Base-by-base conservation (phyloP, 2,329 filamentous ascomycete species). In the Aspergillus pseudoterreus region DNA sequence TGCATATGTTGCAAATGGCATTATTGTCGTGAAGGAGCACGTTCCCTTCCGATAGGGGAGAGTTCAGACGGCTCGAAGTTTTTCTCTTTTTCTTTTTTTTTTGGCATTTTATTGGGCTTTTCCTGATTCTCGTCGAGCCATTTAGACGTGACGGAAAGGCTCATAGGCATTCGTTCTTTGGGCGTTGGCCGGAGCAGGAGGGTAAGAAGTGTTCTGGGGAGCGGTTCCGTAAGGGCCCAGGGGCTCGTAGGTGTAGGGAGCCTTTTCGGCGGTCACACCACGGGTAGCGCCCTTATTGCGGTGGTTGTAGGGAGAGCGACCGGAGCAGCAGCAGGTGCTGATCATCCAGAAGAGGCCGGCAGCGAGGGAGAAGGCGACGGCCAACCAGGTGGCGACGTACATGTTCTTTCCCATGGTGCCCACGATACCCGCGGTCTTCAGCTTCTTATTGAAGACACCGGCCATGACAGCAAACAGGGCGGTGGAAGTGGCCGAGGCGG, bases 311-410 rank as follows among this genome's bases (percentile, higher is more conserved):
- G 75, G 73, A 49, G 74, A 78, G 61, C 80, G 78, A 43, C 90
- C 89, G 61, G 82, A 84, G 79, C 92, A 96, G 83, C 92, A 97
- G 86, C 92, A 97, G 64, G 88, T 82, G 71, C 85, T 90, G 71
- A 95, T 83, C 66, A 92, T 76, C 92, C 94, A 97, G 86, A 97
- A 96, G 67, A 96, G 74, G 57, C 82, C 83, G 6, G 87, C 86
- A 39, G 72, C 88, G 32, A 94, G 68, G 55, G 87, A 86, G 67
- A 95, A 91, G 24, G 82, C 88, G 36, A 86, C 86, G 41, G 85
- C 86, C 54, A 97, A 78, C 90, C 92, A 96, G 62, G 87, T 82
- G 17, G 84, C 75, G 33, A 80, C 80, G 49, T 94, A 83, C 75
- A 88, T 92, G 53, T 78, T 75, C 27, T 70, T 82, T 74, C 91